phyloP scores from a whole-genome alignment of 257 asterid genomes.

The Solanum tacnaense region DNA sequence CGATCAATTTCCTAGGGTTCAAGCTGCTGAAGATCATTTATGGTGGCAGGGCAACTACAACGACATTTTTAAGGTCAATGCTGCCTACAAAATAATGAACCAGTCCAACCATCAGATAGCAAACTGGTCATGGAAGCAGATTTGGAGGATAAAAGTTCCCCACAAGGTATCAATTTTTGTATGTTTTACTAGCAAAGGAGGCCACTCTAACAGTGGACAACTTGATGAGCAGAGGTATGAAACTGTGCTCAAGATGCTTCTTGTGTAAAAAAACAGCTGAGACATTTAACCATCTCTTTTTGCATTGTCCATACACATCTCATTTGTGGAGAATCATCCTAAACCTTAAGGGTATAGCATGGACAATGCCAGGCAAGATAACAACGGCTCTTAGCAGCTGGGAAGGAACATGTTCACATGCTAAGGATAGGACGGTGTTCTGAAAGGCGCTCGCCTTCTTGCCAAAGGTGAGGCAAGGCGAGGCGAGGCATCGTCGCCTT shows the following conservation, averaged over 20 bases:
- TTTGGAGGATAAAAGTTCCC: background rate
- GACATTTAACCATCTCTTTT: background rate
- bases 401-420: no score
- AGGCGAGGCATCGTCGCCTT: no score
- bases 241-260: background rate
- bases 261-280: background rate
- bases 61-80: background rate
- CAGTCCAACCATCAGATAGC: background rate
- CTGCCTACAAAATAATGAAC: background rate
- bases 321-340: background rate
- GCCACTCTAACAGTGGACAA: background rate
- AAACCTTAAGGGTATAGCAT: no score
- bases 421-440: background rate
- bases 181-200: background rate
- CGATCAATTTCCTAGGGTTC: background rate
- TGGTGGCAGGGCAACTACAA: background rate
- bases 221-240: background rate
- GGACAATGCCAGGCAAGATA: no score
- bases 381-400: no score
- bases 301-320: background rate
- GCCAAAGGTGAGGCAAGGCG: no score
- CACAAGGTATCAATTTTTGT: background rate
- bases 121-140: background rate
- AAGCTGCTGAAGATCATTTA: background rate
- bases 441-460: background rate